Percentiles rank a stretch among this genome's conserved stretches.
These are phyloP conservation scores for Sugiyamaella floridensis DNA, from an alignment of 805 yeast genomes.

Conservation along the genomic window DNA sequence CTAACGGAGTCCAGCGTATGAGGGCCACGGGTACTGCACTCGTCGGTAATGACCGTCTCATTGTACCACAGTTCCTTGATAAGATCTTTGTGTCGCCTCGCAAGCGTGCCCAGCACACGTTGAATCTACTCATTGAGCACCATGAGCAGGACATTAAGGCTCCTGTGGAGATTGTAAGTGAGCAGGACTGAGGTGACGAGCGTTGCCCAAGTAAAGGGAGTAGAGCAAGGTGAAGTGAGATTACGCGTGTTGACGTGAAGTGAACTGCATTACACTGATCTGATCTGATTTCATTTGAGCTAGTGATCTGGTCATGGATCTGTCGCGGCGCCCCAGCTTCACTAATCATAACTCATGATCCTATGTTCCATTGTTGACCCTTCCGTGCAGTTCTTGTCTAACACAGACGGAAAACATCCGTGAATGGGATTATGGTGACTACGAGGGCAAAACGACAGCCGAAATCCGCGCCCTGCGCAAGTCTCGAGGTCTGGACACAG, in stretches of 20 bases:
- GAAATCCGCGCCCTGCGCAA: slow-evolving; percentile 59
- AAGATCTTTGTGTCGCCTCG: slow-evolving; percentile 77
- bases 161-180: slow-evolving; percentile 18
- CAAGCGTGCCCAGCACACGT: slow-evolving; percentile 68
- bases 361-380: too few relatives aligned
- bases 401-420: slow-evolving; percentile 56
- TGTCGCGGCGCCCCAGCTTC: too few relatives aligned
- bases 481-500: slow-evolving; percentile 47
- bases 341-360: too few relatives aligned
- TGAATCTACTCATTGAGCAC: slow-evolving; percentile 48
- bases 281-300: too few relatives aligned
- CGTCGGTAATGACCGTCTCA: slow-evolving; percentile 52
- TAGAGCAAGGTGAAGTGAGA: too few relatives aligned
- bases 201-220: too few relatives aligned
- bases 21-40: slow-evolving; percentile 61
- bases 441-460: slow-evolving; percentile 72
- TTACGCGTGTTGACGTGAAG: too few relatives aligned
- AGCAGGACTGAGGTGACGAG: neutral
- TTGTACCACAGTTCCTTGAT: slow-evolving; percentile 58
- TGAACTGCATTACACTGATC: too few relatives aligned
- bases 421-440: slow-evolving; percentile 97
- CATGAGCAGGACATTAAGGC: slow-evolving; percentile 28
- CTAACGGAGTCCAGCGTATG: slow-evolving; percentile 72
- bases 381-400: slow-evolving; percentile 6
- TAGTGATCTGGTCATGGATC: too few relatives aligned